Base-by-base conservation (phyloP, 2,329 filamentous ascomycete genomes). In the Verticillium isaacii region DNA sequence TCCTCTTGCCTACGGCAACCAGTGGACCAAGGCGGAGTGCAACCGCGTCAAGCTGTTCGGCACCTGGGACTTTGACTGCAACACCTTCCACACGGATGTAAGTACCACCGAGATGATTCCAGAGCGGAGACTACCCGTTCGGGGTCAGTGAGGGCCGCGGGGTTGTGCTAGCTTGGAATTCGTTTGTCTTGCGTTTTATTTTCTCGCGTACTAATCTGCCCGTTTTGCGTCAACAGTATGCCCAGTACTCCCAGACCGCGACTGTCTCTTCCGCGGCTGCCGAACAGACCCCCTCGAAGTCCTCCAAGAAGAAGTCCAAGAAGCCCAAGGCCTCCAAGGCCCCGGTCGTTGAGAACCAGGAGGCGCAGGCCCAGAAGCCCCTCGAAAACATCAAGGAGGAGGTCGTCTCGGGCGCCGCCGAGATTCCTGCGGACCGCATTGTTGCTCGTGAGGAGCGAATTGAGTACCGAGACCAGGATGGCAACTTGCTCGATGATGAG, bases 11-110 rank as follows among this genome's bases (percentile, higher is more conserved):
- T 99, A 99, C 71, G 95, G 95, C 64, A 97, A 96, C 73, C 82
- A 88, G 59, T 99, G 95, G 45, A 99, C 94, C 59, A 91, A 92
- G 80, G 80, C 84, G 63, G 89, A 95, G 71, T 99, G 95, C 83
- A 88, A 87, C 68, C 87, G 87, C 61, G 89, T 95, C 64, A 98
- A 98, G 82, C 81, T 99, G 14, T 89, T 98, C 72, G 81, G 84
- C 62, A 89, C 87, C 1, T 99, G 95, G 95, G 95, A 99, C 74
- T 99, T 94, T 85, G 95, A 99, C 76, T 99, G 95, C 85, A 97
- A 96, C 76, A 93, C 86, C 63, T 99, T 99, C 81, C 82, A 89
- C 69, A 88, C 89, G 67, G 88, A 87, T 73, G 93, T 97, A 88
- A 91, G 91, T 89, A 59, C 59, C 60, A 65, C 69, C 60, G 70